These are phyloP conservation scores for Lentinula sp. DNA, from an alignment of 768 basidiomycete genomes.

Conservation along the genomic window DNA sequence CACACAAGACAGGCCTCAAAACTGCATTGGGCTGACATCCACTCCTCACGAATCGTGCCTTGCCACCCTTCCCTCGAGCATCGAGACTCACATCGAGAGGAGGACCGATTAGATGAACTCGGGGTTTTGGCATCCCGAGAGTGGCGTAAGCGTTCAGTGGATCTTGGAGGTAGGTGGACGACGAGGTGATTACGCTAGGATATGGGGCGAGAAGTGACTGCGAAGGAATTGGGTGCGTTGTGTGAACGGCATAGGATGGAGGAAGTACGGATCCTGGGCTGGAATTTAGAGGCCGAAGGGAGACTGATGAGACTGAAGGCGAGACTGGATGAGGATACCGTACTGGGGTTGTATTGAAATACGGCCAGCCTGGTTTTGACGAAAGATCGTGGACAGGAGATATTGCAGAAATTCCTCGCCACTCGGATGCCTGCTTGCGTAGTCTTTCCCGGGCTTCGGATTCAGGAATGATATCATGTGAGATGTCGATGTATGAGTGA, in stretches of 20 bases:
- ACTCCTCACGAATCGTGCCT: slow-evolving; percentile 55
- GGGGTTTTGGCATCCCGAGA: slow-evolving; percentile 77
- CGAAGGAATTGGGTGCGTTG: slow-evolving; percentile 49
- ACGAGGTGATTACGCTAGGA: slow-evolving; percentile 57
- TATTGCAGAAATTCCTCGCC: slow-evolving; percentile 66
- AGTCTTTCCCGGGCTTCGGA: slow-evolving; percentile 42
- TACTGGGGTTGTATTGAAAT: background rate
- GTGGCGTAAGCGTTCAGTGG: slow-evolving; percentile 85
- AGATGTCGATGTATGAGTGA: slow-evolving; percentile 40
- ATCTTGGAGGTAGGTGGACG: slow-evolving; percentile 64
- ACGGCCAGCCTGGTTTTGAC: background rate
- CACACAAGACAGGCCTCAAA: slow-evolving; percentile 47
- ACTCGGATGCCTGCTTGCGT: slow-evolving; percentile 52
- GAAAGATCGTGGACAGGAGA: slow-evolving; percentile 7
- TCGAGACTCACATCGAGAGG: slow-evolving; percentile 80
- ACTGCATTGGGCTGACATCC: slow-evolving; percentile 68
- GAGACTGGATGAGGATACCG: slow-evolving; percentile 2
- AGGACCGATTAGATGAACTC: slow-evolving; percentile 72
- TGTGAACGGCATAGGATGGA: slow-evolving; percentile 60
- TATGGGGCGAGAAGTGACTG: slow-evolving; percentile 58
- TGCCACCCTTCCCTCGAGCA: slow-evolving; percentile 58
- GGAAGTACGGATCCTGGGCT: slow-evolving; percentile 20
- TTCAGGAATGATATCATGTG: slow-evolving; percentile 36
- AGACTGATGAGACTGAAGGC: slow-evolving; percentile 6
- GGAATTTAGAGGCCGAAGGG: slow-evolving; percentile 15